phyloP scores from a whole-genome alignment of 257 asterid species.

The Hygrophila difformis region DNA sequence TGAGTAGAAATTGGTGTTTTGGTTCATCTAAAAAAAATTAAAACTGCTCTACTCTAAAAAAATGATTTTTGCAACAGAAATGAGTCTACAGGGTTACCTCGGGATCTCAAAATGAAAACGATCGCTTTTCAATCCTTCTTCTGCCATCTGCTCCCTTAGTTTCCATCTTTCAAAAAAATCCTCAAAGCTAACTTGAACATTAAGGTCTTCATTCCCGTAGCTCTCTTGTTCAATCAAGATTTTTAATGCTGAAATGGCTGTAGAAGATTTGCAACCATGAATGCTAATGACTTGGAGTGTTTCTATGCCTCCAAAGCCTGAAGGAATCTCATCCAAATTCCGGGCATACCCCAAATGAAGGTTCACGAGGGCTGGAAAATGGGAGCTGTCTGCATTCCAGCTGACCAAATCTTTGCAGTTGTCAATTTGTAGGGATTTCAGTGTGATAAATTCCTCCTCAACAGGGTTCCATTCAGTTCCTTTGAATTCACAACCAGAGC shows the following conservation, averaged over 20 bases:
- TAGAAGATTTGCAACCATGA: not conserved
- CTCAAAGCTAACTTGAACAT: not conserved
- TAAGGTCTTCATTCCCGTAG: constrained; percentile 8
- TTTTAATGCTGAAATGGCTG: constrained; percentile 1
- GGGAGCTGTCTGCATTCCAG: constrained; percentile 12
- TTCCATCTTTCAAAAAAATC: too few relatives aligned
- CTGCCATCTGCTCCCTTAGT: too few relatives aligned
- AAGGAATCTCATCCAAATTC: constrained; percentile 7
- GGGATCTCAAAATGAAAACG: too few relatives aligned
- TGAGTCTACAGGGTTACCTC: too few relatives aligned
- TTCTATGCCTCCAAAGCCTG: constrained; percentile 13
- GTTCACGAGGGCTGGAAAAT: constrained; percentile 7
- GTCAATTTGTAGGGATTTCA: not conserved
- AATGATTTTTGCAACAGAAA: too few relatives aligned
- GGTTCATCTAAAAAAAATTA: too few relatives aligned
- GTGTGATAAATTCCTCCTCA: constrained; percentile 11
- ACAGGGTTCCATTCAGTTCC: constrained; percentile 7
- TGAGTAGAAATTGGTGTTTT: too few relatives aligned
- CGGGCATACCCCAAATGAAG: not conserved
- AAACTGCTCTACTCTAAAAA: too few relatives aligned
- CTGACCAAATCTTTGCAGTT: not conserved
- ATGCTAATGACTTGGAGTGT: constrained; percentile 1
- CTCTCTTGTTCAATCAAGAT: constrained; percentile 15
- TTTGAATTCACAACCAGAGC: not conserved
- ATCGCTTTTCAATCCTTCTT: too few relatives aligned